Conservation (phyloP, 257 asterid species). For the Solanum habrochaites region DNA sequence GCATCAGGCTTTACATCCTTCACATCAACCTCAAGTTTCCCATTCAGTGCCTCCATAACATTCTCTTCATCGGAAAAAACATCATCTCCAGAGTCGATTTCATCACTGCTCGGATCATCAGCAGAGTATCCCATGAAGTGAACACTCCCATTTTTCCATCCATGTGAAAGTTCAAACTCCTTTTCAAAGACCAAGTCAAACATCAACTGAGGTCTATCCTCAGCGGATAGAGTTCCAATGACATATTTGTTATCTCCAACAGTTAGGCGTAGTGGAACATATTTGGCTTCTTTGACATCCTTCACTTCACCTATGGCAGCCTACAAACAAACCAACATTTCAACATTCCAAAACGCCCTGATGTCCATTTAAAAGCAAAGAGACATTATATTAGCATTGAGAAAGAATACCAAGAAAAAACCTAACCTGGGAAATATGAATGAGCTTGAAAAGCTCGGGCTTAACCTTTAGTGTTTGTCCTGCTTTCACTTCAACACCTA, state of each 20-base stretch:
- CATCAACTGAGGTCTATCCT: constrained; percentile 41
- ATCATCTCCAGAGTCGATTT: neutral
- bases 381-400: neutral
- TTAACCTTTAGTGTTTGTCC: constrained; percentile 34
- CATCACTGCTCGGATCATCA: constrained; percentile 10
- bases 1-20: constrained; percentile 10
- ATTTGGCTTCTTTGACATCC: constrained; percentile 27
- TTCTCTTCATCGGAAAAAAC: constrained; percentile 1
- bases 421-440: constrained; percentile 69
- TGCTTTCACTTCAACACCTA: constrained; percentile 68
- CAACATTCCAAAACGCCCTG: neutral
- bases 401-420: neutral
- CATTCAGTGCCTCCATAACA: neutral
- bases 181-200: constrained; percentile 56
- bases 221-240: constrained; percentile 48
- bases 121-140: constrained; percentile 45
- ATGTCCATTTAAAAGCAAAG: neutral
- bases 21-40: neutral
- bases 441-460: constrained; percentile 26
- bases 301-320: constrained; percentile 62
- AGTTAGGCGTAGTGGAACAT: constrained; percentile 33
- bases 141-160: constrained; percentile 51
- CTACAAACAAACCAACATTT: constrained; percentile 10
- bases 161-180: constrained; percentile 78
- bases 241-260: constrained; percentile 20